Percentiles rank a stretch among this genome's conserved stretches.
Evolutionary conservation across 208 protist genomes (phyloP).

Genomic region (Strigomonas culicis): DNA sequence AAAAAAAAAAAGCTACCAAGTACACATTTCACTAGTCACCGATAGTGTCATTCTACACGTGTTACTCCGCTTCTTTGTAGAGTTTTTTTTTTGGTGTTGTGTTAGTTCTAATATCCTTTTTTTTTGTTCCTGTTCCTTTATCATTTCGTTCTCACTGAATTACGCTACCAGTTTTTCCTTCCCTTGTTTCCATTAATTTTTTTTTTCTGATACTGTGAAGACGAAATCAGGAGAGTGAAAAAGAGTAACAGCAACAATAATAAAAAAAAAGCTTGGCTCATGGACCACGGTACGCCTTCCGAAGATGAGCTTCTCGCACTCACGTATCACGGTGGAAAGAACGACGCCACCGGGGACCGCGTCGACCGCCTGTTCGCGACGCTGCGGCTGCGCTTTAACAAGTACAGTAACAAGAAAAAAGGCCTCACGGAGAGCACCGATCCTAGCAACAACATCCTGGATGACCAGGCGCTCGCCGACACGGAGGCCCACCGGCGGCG

Average conservation of each 20-base stretch:
- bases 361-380: constrained; percentile 4
- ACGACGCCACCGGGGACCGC: background rate
- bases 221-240: too few relatives aligned
- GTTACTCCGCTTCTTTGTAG: too few relatives aligned
- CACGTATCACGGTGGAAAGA: background rate
- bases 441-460: too few relatives aligned
- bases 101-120: too few relatives aligned
- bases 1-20: background rate
- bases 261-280: too few relatives aligned
- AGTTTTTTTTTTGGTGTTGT: too few relatives aligned
- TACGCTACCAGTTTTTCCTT: constrained; percentile 1
- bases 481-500: too few relatives aligned
- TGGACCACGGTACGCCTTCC: too few relatives aligned
- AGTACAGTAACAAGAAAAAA: background rate
- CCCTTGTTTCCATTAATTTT: background rate
- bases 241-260: too few relatives aligned
- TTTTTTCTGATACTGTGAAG: background rate
- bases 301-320: constrained; percentile 8
- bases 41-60: background rate
- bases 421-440: too few relatives aligned
- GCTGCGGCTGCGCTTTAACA: constrained; percentile 8
- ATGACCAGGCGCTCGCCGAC: too few relatives aligned
- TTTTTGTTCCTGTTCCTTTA: background rate
- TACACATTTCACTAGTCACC: background rate
- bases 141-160: background rate